A percentile compares a stretch with the other conserved stretches of the same genome.
phyloP scores from a whole-genome alignment of 169 alveolate genomes.

The Cryptosporidium sp. region DNA sequence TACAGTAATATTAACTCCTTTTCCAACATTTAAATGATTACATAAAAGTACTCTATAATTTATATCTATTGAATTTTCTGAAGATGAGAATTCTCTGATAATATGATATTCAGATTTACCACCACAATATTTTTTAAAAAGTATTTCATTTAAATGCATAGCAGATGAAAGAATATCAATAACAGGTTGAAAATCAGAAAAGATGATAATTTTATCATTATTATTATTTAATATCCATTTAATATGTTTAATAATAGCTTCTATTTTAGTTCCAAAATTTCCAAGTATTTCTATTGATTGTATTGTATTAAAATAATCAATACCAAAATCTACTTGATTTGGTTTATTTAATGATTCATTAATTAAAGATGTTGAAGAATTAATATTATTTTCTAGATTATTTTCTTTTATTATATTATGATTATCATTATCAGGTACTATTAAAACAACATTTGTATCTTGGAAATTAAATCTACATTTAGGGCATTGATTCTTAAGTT shows the following conservation, averaged over 20 bases:
- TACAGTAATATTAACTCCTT: slow-evolving; percentile 80
- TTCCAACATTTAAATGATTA: slow-evolving; percentile 75
- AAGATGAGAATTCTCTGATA: slow-evolving; percentile 26
- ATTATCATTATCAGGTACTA: slow-evolving; percentile 21
- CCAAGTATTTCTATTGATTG: slow-evolving; percentile 29
- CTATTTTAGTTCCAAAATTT: slow-evolving; percentile 61
- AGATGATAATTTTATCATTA: slow-evolving; percentile 55
- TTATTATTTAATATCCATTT: slow-evolving; percentile 29
- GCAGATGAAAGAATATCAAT: slow-evolving; percentile 47
- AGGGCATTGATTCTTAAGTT: slow-evolving; percentile 53
- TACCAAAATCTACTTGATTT: neutral
- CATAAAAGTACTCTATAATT: slow-evolving; percentile 47
- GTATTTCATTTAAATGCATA: slow-evolving; percentile 13
- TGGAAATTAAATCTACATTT: slow-evolving; percentile 33
- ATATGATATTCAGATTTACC: slow-evolving; percentile 39
- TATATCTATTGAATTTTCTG: too few species aligned
- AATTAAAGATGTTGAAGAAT: neutral
- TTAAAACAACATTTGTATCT: slow-evolving; percentile 51
- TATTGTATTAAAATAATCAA: neutral
- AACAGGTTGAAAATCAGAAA: slow-evolving; percentile 56
- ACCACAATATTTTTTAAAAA: slow-evolving; percentile 35
- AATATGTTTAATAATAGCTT: slow-evolving; percentile 53
- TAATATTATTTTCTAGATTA: neutral
- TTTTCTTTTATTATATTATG: neutral
- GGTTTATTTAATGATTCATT: neutral